Percentiles rank a stretch among this genome's conserved stretches.
Conservation (phyloP, 176 grass and related monocot genomes). For the Triticum timopheevii region DNA sequence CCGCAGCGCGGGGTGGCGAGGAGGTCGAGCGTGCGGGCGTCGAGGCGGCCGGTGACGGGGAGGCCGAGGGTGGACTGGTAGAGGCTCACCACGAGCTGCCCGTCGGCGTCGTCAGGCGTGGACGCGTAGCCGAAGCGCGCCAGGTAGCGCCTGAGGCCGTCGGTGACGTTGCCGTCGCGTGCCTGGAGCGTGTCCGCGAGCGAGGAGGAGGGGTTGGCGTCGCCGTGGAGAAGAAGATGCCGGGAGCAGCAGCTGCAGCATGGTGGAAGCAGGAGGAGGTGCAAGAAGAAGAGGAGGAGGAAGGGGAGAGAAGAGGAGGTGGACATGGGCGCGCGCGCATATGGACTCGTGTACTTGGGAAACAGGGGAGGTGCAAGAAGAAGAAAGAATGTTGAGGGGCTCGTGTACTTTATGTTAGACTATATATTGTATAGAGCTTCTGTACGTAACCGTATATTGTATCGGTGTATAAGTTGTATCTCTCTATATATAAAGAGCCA, state of each 20-base stretch:
- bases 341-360: too few relatives aligned
- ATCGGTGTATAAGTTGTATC: too few relatives aligned
- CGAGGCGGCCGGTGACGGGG: slow-evolving; percentile 9
- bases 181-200: not conserved
- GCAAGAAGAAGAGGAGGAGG: not conserved
- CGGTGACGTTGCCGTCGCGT: not conserved
- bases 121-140: slow-evolving; percentile 17
- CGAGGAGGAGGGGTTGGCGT: not conserved
- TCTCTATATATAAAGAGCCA: too few relatives aligned
- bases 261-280: not conserved
- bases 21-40: not conserved
- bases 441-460: too few relatives aligned
- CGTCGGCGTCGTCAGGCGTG: not conserved
- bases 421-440: too few relatives aligned
- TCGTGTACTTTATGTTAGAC: too few relatives aligned
- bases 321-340: not conserved
- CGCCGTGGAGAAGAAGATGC: not conserved
- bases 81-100: not conserved
- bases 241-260: not conserved
- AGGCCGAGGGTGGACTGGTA: slow-evolving; percentile 8
- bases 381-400: too few relatives aligned
- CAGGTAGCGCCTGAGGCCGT: slow-evolving; percentile 15
- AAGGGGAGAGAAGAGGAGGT: not conserved
- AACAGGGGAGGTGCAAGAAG: too few relatives aligned
- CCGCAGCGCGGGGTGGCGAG: slow-evolving; percentile 20